phyloP scores from a whole-genome alignment of 2,329 filamentous ascomycete species.

The Ophiosphaerella narmari region DNA sequence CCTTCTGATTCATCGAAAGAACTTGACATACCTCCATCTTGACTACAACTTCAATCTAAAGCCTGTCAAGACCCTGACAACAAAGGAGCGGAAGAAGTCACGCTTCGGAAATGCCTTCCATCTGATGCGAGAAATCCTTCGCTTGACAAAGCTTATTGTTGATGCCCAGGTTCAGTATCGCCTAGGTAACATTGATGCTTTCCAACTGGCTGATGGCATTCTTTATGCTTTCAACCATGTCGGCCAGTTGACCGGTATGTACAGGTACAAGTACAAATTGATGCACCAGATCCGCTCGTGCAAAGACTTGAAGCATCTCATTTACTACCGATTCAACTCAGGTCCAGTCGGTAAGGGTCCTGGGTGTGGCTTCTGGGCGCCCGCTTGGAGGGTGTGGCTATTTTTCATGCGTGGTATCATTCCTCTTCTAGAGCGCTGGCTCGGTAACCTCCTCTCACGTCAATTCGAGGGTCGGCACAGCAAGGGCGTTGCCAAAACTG shows the following conservation, averaged over 20 bases:
- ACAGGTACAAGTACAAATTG: conserved; percentile 99
- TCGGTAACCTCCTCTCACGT: conserved; percentile 92
- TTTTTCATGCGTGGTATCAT: conserved; percentile 99
- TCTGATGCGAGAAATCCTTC: conserved; percentile 95
- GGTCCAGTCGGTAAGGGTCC: conserved; percentile 96
- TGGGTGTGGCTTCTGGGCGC: conserved; percentile 98
- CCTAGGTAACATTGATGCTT: conserved; percentile 96
- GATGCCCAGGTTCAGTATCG: conserved; percentile 98
- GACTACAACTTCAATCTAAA: conserved; percentile 99
- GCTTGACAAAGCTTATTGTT: conserved; percentile 95
- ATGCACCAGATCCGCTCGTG: conserved; percentile 99
- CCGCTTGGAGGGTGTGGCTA: conserved; percentile 97
- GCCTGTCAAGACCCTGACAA: conserved; percentile 97
- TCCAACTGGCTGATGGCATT: conserved; percentile 97
- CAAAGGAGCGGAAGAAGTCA: conserved; percentile 99
- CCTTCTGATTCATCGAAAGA: conserved; percentile 95
- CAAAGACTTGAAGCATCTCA: conserved; percentile 98
- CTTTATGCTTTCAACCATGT: conserved; percentile 99
- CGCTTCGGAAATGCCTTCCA: conserved; percentile 99
- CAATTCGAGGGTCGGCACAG: conserved; percentile 98
- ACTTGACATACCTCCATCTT: conserved; percentile 95
- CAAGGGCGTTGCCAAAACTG: conserved; percentile 98
- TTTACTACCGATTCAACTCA: conserved; percentile 98
- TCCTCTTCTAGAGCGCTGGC: conserved; percentile 92
- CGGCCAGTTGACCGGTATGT: conserved; percentile 98